phyloP scores from a whole-genome alignment of 805 yeast species.

The Candida sithepensis region DNA sequence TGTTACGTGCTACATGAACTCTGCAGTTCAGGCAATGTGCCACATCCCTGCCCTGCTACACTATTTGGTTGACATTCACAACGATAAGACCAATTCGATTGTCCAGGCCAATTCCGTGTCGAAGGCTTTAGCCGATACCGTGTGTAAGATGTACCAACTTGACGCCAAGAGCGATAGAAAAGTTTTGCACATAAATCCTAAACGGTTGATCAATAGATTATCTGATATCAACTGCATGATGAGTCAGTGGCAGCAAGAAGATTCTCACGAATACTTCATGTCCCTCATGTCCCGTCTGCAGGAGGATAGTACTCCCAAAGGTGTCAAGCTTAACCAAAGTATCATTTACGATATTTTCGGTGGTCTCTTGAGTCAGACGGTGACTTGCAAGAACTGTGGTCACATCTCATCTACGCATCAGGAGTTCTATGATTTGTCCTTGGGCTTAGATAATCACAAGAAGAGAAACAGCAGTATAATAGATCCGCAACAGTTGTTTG shows the following conservation, averaged over 20 bases:
- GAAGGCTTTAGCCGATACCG: constrained; percentile 62
- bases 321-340: constrained; percentile 75
- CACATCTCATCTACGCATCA: constrained; percentile 83
- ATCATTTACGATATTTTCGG: constrained; percentile 92
- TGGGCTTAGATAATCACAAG: constrained; percentile 61
- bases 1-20: constrained; percentile 94
- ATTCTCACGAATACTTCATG: constrained; percentile 96
- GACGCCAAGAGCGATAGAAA: constrained; percentile 37
- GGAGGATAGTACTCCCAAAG: constrained; percentile 90
- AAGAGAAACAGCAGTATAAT: constrained; percentile 34
- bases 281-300: constrained; percentile 82
- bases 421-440: constrained; percentile 88
- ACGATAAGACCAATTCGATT: constrained; percentile 44
- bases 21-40: constrained; percentile 86
- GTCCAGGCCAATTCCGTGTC: constrained; percentile 59
- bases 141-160: constrained; percentile 65
- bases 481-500: constrained; percentile 26
- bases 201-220: constrained; percentile 62
- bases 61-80: constrained; percentile 64
- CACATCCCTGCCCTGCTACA: constrained; percentile 91
- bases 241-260: constrained; percentile 98
- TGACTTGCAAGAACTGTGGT: constrained; percentile 80
- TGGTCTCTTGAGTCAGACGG: constrained; percentile 79
- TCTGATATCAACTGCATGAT: constrained; percentile 92
- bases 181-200: constrained; percentile 65